phyloP scores from a whole-genome alignment of 352 stramenopile species.

The Peronosclerospora sorghi region DNA sequence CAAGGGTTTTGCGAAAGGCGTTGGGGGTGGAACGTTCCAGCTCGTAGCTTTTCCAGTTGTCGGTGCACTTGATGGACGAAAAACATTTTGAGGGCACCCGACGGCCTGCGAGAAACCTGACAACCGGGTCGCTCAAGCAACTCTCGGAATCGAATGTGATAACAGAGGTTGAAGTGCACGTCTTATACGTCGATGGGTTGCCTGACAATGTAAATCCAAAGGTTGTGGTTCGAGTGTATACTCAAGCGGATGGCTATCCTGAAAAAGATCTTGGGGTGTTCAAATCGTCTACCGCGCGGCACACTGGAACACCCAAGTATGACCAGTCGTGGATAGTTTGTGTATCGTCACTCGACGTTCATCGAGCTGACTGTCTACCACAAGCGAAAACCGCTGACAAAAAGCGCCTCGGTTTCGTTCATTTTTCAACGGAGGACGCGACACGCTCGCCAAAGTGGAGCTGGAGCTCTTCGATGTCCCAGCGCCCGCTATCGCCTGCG shows the following conservation, averaged over 20 bases:
- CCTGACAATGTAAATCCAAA: slow-evolving; percentile 61
- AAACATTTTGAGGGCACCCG: no score
- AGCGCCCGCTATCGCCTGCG: no score
- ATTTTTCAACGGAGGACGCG: slow-evolving; percentile 75
- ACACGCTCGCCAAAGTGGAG: no score
- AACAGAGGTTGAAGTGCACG: slow-evolving; percentile 74
- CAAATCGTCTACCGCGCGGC: slow-evolving; percentile 58
- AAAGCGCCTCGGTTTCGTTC: slow-evolving; percentile 66
- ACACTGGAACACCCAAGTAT: slow-evolving; percentile 57
- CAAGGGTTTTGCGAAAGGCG: no score
- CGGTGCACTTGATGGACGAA: no score
- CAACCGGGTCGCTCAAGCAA: no score
- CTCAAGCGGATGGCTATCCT: slow-evolving; percentile 31
- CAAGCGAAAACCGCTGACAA: slow-evolving; percentile 77
- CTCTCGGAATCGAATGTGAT: no score
- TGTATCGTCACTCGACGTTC: slow-evolving; percentile 56
- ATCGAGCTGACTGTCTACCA: slow-evolving; percentile 76
- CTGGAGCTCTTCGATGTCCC: no score
- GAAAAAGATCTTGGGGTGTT: slow-evolving; percentile 45
- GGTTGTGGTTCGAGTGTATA: slow-evolving; percentile 54
- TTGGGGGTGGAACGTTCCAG: no score
- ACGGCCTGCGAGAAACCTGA: no score
- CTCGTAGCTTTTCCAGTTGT: no score
- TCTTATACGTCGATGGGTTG: slow-evolving; percentile 55
- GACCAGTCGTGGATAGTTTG: slow-evolving; percentile 78